Conservation (phyloP, 2,329 filamentous ascomycete genomes). For the Lachnellula occidentalis region DNA sequence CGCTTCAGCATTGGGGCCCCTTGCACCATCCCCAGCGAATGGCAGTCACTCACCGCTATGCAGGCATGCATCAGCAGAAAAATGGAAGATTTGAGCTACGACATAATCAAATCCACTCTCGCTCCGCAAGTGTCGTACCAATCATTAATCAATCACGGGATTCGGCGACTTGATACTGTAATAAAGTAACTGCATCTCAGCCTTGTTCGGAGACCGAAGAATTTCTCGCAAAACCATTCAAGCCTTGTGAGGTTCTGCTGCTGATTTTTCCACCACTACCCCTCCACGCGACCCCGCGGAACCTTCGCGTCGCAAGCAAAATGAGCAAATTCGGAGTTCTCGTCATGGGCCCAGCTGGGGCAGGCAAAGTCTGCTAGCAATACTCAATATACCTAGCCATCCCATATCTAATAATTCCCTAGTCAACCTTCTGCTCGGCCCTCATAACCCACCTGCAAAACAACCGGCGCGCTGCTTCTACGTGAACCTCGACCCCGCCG, state of each 20-base stretch:
- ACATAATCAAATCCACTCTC: not conserved
- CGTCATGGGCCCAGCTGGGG: constrained; percentile 93
- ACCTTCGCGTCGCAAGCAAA: not conserved
- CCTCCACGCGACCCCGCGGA: not conserved
- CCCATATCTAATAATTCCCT: constrained; percentile 6
- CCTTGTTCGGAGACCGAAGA: not conserved
- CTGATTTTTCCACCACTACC: not conserved
- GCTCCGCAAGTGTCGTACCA: not conserved
- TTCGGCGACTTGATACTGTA: not conserved
- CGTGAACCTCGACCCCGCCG: constrained; percentile 95
- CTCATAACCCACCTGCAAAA: constrained; percentile 90
- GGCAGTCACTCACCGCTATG: not conserved
- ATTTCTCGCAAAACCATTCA: not conserved
- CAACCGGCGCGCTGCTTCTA: constrained; percentile 95
- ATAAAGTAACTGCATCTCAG: not conserved
- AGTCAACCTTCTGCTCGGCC: constrained; percentile 91
- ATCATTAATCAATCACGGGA: constrained; percentile 4
- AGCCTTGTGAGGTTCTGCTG: not conserved
- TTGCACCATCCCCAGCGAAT: not conserved
- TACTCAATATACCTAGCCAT: not conserved
- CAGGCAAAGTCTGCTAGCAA: constrained; percentile 65
- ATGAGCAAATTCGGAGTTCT: constrained; percentile 92
- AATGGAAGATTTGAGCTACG: not conserved
- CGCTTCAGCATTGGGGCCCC: not conserved
- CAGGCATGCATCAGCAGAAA: not conserved